phyloP scores from a whole-genome alignment of 352 stramenopile genomes.

The Phytophthora melonis region DNA sequence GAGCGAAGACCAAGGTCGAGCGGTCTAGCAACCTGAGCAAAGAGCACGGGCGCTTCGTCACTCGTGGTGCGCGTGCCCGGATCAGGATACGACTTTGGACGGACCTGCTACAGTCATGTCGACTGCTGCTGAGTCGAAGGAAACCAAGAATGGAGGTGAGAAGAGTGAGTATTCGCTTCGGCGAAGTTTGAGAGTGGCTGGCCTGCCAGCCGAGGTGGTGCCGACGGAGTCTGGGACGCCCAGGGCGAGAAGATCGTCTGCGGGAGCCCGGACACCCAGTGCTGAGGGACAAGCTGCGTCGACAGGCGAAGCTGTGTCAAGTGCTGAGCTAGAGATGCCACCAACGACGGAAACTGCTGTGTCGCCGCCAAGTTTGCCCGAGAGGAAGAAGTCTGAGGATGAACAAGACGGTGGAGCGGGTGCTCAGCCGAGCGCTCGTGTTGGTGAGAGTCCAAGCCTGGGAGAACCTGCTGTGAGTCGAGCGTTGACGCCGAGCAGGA shows the following conservation, averaged over 20 bases:
- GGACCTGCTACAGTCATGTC: too few species aligned
- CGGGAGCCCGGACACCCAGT: neutral
- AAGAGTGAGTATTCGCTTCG: slow-evolving; percentile 1
- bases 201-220: neutral
- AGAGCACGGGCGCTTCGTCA: too few species aligned
- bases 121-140: too few species aligned
- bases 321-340: neutral
- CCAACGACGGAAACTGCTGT: neutral
- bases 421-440: neutral
- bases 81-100: too few species aligned
- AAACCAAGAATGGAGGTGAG: neutral
- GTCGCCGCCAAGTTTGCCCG: neutral
- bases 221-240: neutral
- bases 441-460: neutral
- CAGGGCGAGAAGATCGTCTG: neutral
- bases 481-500: neutral
- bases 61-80: too few species aligned
- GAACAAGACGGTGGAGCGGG: neutral
- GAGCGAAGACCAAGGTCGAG: too few species aligned
- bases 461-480: neutral
- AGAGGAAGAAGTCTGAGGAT: neutral
- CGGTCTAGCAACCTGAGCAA: too few species aligned
- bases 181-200: neutral
- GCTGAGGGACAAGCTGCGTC: neutral
- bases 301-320: neutral